These are phyloP conservation scores for Copromyces sp. DNA, from an alignment of 495 filamentous ascomycete species.

Conservation along the genomic window DNA sequence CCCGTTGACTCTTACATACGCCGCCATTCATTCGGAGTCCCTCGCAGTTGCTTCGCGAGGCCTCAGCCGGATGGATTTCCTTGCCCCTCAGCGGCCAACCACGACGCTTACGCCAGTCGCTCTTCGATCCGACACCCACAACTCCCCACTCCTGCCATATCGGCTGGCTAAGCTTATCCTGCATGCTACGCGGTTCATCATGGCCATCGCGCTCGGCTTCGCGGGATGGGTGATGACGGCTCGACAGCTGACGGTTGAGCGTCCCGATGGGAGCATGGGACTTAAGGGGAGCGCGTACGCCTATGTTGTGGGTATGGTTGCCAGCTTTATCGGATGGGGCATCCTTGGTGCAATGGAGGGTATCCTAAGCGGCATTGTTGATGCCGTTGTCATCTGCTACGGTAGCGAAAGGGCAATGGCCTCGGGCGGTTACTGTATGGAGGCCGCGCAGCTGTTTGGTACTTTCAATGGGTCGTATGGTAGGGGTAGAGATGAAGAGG, in stretches of 20 bases:
- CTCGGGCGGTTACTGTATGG: constrained; percentile 69
- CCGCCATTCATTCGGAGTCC: constrained; percentile 84
- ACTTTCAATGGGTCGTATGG: neutral
- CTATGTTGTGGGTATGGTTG: constrained; percentile 86
- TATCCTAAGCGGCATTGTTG: constrained; percentile 81
- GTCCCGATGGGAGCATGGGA: constrained; percentile 35
- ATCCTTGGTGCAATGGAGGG: constrained; percentile 93
- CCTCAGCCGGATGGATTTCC: constrained; percentile 65
- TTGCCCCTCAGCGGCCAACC: constrained; percentile 48
- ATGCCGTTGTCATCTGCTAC: constrained; percentile 89
- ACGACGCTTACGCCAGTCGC: constrained; percentile 51
- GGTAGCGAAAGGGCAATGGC: constrained; percentile 69
- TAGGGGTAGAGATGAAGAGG: neutral
- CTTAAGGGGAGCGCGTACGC: constrained; percentile 83
- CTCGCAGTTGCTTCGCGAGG: constrained; percentile 64
- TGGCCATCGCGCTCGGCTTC: constrained; percentile 80
- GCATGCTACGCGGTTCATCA: constrained; percentile 79
- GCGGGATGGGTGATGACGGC: constrained; percentile 97
- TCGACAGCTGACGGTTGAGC: constrained; percentile 48
- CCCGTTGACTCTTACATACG: constrained; percentile 83
- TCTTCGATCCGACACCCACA: constrained; percentile 40
- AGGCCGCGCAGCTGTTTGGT: constrained; percentile 75
- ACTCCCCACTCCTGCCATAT: constrained; percentile 52
- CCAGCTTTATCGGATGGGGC: constrained; percentile 89
- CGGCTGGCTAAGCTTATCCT: constrained; percentile 84